phyloP scores from a whole-genome alignment of 768 basidiomycete species.

The Phlebiopsis flavidoalba region DNA sequence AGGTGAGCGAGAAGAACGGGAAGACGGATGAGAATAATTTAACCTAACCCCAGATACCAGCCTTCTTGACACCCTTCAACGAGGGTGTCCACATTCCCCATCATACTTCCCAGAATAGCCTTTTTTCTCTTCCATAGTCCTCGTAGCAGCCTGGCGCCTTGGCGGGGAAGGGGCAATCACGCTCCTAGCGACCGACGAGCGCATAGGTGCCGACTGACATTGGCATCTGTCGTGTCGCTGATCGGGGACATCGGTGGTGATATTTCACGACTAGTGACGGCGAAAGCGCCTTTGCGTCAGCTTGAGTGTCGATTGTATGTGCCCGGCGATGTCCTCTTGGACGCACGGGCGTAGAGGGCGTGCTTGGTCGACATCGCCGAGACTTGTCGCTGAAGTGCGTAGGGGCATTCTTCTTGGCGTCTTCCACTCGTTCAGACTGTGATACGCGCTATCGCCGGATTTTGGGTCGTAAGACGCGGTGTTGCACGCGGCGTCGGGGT shows the following conservation, averaged over 20 bases:
- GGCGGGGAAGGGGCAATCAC: neutral
- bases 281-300: neutral
- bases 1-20: neutral
- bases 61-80: constrained; percentile 83
- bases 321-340: neutral
- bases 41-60: constrained; percentile 82
- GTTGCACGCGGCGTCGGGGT: constrained; percentile 9
- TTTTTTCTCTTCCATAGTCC: constrained; percentile 77
- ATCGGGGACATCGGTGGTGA: neutral
- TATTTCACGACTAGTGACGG: neutral
- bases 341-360: neutral
- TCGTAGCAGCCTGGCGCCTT: neutral
- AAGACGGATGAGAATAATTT: neutral
- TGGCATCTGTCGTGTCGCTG: neutral
- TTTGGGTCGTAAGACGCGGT: constrained; percentile 1
- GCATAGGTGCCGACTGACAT: too few relatives aligned
- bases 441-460: constrained; percentile 13
- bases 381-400: neutral
- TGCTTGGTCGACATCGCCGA: constrained; percentile 1
- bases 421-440: constrained; percentile 3
- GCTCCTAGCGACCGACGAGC: neutral
- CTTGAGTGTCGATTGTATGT: neutral
- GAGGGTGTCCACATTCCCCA: constrained; percentile 89
- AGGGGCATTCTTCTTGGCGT: neutral
- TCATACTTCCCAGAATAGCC: constrained; percentile 69